Percentiles rank a stretch among this genome's conserved stretches.
These are phyloP conservation scores for Diacronema lutheri DNA, from an alignment of 78 protist genomes.

Conservation along the genomic window DNA sequence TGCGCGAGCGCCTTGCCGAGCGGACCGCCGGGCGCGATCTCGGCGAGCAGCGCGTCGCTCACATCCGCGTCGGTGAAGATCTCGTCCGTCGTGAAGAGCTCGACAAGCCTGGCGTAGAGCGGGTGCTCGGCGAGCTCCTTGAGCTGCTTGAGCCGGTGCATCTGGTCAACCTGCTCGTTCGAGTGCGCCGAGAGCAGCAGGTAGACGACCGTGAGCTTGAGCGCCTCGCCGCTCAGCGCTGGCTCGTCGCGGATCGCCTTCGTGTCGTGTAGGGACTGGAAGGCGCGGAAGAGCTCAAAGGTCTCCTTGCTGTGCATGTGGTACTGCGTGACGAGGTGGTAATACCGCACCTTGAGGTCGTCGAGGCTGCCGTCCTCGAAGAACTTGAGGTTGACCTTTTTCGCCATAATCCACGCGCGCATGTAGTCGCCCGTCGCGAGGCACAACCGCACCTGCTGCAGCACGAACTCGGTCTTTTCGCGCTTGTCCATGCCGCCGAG, in stretches of 20 bases:
- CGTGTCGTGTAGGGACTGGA: conserved; percentile 23
- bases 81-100: conserved; percentile 32
- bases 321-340: conserved; percentile 7
- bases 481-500: conserved; percentile 75
- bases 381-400: conserved; percentile 45
- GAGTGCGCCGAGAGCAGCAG: conserved; percentile 56
- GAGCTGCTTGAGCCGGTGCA: conserved; percentile 41
- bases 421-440: conserved; percentile 64
- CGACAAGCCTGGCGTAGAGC: conserved; percentile 6
- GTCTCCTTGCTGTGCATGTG: conserved; percentile 19
- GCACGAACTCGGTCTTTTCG: conserved; percentile 73
- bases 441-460: conserved; percentile 70
- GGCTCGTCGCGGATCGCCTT: background rate
- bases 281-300: conserved; percentile 64
- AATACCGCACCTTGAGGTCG: conserved; percentile 32
- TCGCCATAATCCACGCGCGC: conserved; percentile 57
- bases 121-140: conserved; percentile 58
- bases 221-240: background rate
- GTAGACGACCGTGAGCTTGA: conserved; percentile 49
- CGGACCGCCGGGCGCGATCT: background rate
- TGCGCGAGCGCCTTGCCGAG: background rate
- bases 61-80: background rate
- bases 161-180: conserved; percentile 63
- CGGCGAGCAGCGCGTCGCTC: background rate
- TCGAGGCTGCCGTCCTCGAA: conserved; percentile 11